Evolutionary conservation across 2,329 filamentous ascomycete species (phyloP), one percentile per base, ranked within the genome.

Genomic region (Talaromyces sp.): DNA sequence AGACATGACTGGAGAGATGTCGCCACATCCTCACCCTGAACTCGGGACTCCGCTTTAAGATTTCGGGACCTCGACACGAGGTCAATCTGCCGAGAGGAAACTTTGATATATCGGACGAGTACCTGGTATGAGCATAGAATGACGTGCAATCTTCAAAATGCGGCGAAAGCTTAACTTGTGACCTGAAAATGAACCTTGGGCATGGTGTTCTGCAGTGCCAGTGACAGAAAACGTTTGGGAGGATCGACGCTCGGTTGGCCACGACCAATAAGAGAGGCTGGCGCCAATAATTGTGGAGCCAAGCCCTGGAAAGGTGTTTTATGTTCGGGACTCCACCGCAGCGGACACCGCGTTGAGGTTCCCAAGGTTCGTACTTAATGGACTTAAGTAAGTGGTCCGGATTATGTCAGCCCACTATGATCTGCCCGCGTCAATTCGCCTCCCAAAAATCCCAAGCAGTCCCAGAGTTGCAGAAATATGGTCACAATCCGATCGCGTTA

Each of bases 191-290:
- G 40, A 52, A 42, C 49, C 47, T 43, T 32, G 39, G 47, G 36
- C 43, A 43, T 16, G 16, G 24, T 35, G 30, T 6, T 33, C 30
- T 41, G 40, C 32, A 48, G 37, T 36, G 27, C n/a, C 30, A 30
- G 40, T 58, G 60, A 62, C 60, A 61, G 60, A 55, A 61, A 61
- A 58, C 61, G 61, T 54, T 62, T 51, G 49, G 53, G 44, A 48
- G 44, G 61, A 64, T 64, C 61, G 58, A 56, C 61, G 22, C 29
- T 49, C 50, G 42, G 47, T 30, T 54, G 39, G 32, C 37, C 29
- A 29, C 19, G 29, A 13, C 50, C 37, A 52, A 52, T 52, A 6
- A 39, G 22, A 30, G 11, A 8, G 2, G 1, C 11, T 14, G 13
- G 24, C 24, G 24, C 43, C 37, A 52, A 52, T 52, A 6, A 39